Base-by-base conservation (phyloP, 2,329 filamentous ascomycete genomes). In the Colletotrichum chlorophyti region DNA sequence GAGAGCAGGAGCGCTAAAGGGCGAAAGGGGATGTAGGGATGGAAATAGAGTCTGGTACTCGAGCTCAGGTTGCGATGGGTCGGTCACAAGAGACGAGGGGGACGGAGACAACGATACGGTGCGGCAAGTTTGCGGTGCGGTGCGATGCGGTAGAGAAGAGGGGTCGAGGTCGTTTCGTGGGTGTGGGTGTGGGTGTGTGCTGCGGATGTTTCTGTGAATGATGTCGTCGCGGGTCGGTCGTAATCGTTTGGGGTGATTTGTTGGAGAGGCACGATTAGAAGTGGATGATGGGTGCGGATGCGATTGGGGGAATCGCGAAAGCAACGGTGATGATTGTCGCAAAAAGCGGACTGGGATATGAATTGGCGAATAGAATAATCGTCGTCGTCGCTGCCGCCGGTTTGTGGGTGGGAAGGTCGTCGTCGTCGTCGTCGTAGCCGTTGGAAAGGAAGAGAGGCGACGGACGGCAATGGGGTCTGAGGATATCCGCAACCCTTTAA, bases 191-290 rank as follows among this genome's bases (percentile, higher is more conserved):
- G 41, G 15, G 31, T 17, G 54, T n/a, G 15, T 15, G 27, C 29
- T 31, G 17, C 14, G n/a, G 14, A 32, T 55, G 32, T 7, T 14
- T 32, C 12, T 6, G 24, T 23, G 17, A 21, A 27, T 23, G 41
- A n/a, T 23, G 51, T 31, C 21, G 57, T 54, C 51, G 57, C 57
- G 38, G 34, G 26, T 55, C 17, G 37, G 45, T 57, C 51, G 57
- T 49, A 37, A 40, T 50, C 41, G 45, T 42, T 14, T 6, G 35
- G 52, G 17, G 17, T 10, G 24, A 24, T 9, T 38, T 38, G n/a
- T n/a, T n/a, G n/a, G n/a, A n/a, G n/a, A n/a, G n/a, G n/a, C n/a
- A n/a, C n/a, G n/a, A n/a, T n/a, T n/a, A n/a, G n/a, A n/a, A n/a
- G n/a, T n/a, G n/a, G n/a, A n/a, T 38, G 35, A 19, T 19, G 14